Base-by-base conservation (phyloP, 768 basidiomycete species). In the Pleurotus cornucopiae region DNA sequence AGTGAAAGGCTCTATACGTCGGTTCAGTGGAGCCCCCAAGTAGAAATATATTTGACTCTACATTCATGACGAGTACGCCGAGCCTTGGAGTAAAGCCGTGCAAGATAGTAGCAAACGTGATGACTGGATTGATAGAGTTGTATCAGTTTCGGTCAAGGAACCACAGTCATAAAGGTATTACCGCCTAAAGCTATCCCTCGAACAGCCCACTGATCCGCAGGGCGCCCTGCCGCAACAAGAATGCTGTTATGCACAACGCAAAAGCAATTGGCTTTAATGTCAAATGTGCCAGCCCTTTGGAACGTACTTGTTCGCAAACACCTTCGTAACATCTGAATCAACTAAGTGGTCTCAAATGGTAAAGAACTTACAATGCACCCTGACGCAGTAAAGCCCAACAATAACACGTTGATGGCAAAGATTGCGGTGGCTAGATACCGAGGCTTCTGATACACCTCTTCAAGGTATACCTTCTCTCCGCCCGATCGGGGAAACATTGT, bases 401-500 rank as follows among this genome's bases (percentile, higher is more conserved):
- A 41, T 46, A 82, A 78, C 0, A 77, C 76, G 45, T 79, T 79
- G 43, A 66, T 58, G 1, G 80, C 75, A 49, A 80, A 82, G 13
- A 81, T 64, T 6, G 78, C 66, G 0, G 81, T 83, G 5, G 74
- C 76, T 2, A 83, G 66, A 47, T 74, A 76, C 57, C 67, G 72
- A 4, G 81, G 81, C 38, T 65, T 71, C 46, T 65, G 70, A 63
- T 82, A 85, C 2, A 81, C 71, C 0, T 76, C 81, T 63, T 85
- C 84, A 21, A 83, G 69, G 59, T 85, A 84, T 2, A 84, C 82
- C 64, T 85, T 84, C 63, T 85, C 84, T 5, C 83, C 83, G 5
- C 83, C 82, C 11, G 79, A 81, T 1, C 83, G 74, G 2, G 83
- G 83, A 57, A 77, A 81, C 83, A 84, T 85, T 2, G 81, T 80